Evolutionary conservation across 768 basidiomycete species (phyloP).

Genomic region (Thelephora aurantiotincta): DNA sequence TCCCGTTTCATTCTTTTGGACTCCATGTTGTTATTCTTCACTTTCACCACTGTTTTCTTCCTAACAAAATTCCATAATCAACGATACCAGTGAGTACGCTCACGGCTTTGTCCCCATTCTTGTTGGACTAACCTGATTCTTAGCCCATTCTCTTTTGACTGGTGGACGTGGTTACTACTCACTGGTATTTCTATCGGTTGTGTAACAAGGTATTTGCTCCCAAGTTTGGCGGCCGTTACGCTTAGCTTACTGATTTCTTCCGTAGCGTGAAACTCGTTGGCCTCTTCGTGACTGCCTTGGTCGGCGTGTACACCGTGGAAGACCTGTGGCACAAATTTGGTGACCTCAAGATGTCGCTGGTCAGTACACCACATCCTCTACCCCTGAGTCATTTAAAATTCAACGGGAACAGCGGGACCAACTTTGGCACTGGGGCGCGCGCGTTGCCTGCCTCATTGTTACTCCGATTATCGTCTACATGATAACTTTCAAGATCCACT

Average conservation of each 20-base stretch:
- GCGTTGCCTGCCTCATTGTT: slow-evolving; percentile 73
- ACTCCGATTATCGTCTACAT: slow-evolving; percentile 90
- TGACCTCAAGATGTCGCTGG: slow-evolving; percentile 81
- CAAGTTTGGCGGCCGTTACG: not conserved
- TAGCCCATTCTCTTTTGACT: slow-evolving; percentile 89
- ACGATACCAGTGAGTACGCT: slow-evolving; percentile 63
- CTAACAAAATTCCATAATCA: slow-evolving; percentile 96
- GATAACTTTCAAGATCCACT: slow-evolving; percentile 91
- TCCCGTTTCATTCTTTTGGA: slow-evolving; percentile 96
- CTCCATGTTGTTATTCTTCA: slow-evolving; percentile 98
- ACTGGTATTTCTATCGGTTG: slow-evolving; percentile 93
- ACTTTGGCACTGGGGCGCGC: slow-evolving; percentile 80
- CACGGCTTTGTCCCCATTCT: not conserved
- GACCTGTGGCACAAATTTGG: slow-evolving; percentile 99
- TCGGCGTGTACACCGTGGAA: slow-evolving; percentile 93
- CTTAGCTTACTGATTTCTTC: not conserved
- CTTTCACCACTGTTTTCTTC: slow-evolving; percentile 91
- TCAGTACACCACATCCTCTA: slow-evolving; percentile 24
- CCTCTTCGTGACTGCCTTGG: slow-evolving; percentile 86
- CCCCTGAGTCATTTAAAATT: slow-evolving; percentile 1
- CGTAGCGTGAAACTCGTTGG: slow-evolving; percentile 91
- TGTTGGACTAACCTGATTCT: slow-evolving; percentile 6
- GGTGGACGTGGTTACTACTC: slow-evolving; percentile 93
- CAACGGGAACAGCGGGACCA: slow-evolving; percentile 54
- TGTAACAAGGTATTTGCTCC: slow-evolving; percentile 59